These are phyloP conservation scores for Neodidymelliopsis sp. DNA, from an alignment of 2,329 filamentous ascomycete species.

Conservation along the genomic window DNA sequence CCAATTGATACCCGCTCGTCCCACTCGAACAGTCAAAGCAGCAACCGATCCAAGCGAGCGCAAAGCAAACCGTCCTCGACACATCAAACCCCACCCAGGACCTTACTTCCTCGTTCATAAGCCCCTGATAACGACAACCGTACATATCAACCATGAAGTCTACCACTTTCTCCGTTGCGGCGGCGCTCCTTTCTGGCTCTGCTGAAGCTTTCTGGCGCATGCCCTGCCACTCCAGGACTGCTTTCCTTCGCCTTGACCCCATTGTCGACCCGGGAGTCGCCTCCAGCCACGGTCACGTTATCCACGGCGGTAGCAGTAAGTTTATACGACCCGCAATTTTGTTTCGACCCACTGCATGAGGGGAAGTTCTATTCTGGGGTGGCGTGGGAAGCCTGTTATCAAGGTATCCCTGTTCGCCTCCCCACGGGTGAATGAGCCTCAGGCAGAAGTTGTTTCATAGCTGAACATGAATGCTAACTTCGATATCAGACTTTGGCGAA, in stretches of 20 bases:
- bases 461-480: conserved; percentile 30
- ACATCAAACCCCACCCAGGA: background rate
- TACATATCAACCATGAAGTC: conserved; percentile 41
- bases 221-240: conserved; percentile 69
- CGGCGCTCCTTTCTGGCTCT: conserved; percentile 45
- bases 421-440: conserved; percentile 1
- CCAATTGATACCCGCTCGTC: conserved; percentile 9
- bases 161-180: conserved; percentile 36
- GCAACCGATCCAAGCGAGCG: conserved; percentile 1
- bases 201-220: conserved; percentile 75
- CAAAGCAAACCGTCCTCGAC: conserved; percentile 1
- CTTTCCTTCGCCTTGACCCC: conserved; percentile 64
- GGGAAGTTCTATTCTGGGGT: conserved; percentile 5
- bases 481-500: conserved; percentile 61
- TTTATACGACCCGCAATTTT: conserved; percentile 44
- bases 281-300: conserved; percentile 42
- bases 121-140: conserved; percentile 7
- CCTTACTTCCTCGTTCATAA: conserved; percentile 4
- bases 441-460: conserved; percentile 23
- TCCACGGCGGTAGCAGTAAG: conserved; percentile 55
- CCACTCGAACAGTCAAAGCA: conserved; percentile 7
- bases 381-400: background rate
- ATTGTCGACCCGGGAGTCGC: conserved; percentile 42
- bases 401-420: conserved; percentile 2
- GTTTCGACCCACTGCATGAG: conserved; percentile 17